Base-by-base conservation (phyloP, 2,329 filamentous ascomycete species). In the Geosmithia putterillii region DNA sequence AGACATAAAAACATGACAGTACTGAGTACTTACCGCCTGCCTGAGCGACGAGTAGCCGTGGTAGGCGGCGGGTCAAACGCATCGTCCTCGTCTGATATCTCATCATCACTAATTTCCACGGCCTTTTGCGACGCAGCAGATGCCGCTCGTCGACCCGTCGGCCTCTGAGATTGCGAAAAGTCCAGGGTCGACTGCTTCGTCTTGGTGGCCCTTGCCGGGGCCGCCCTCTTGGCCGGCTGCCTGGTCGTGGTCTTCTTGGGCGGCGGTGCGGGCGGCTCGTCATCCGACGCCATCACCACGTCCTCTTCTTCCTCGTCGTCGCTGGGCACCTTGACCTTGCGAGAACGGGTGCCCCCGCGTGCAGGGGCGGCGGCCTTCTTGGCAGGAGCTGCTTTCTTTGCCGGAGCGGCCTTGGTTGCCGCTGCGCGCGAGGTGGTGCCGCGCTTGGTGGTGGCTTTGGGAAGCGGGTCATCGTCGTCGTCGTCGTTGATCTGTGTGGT, bases 81-180 rank as follows among this genome's bases (percentile, higher is more conserved):
- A 56, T 78, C 73, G 38, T 79, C 44, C 23, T 45, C 74, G 45
- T 78, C 74, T 0, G 71, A 76, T 38, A 82, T 79, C 56, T 80
- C 77, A 53, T 82, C 78, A 46, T 80, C 76, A 47, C 77, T 81
- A 43, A 81, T 72, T 52, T 80, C 75, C 15, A 74, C 53, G n/a
- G 67, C 64, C 28, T 67, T 58, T 48, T 72, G 67, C 23, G 66
- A 63, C 7, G 60, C 57, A 3, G n/a, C n/a, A n/a, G n/a, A n/a
- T n/a, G 63, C 58, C 47, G 58, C 56, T 49, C 71, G 53, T 42
- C 8, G 37, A 38, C 19, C 39, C 38, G 63, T 32, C 19, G 34
- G 41, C 9, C 43, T 25, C 23, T 46, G 45, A 17, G 56, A 54
- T 41, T 63, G 62, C 14, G 65, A 57, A 38, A 63, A 64, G 41